Percentiles rank a stretch among this genome's conserved stretches.
Conservation (phyloP, 495 filamentous ascomycete species). For the Talaromyces adpressus region DNA sequence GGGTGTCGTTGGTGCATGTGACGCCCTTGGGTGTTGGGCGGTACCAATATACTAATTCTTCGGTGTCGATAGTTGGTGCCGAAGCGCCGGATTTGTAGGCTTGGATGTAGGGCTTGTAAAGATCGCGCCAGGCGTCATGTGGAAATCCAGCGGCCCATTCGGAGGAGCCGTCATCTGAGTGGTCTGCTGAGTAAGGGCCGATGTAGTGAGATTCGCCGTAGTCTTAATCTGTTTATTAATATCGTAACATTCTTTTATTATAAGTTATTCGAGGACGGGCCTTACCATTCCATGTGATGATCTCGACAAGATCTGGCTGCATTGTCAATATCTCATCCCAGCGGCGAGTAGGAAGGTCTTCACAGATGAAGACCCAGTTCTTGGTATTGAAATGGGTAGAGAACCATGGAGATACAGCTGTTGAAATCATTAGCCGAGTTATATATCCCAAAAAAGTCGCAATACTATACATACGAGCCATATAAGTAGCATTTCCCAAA, state of each 20-base stretch:
- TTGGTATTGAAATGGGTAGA: constrained; percentile 40
- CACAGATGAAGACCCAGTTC: constrained; percentile 49
- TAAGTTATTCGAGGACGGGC: neutral
- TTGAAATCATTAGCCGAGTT: neutral
- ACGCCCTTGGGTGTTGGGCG: constrained; percentile 32
- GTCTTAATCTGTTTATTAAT: constrained; percentile 19
- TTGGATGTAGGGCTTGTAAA: constrained; percentile 45
- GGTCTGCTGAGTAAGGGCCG: constrained; percentile 36
- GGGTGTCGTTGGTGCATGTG: constrained; percentile 40
- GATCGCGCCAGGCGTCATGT: constrained; percentile 31
- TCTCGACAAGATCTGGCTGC: constrained; percentile 46
- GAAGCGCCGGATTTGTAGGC: constrained; percentile 48
- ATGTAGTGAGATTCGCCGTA: constrained; percentile 54
- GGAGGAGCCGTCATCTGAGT: constrained; percentile 48
- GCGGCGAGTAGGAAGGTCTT: constrained; percentile 34
- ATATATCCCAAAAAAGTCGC: neutral
- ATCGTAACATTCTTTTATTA: neutral
- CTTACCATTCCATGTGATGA: constrained; percentile 53
- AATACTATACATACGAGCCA: constrained; percentile 24
- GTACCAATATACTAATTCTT: constrained; percentile 39
- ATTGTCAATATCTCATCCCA: constrained; percentile 47
- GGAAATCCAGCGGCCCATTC: constrained; percentile 54
- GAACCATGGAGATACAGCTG: constrained; percentile 32
- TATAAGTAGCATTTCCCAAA: constrained; percentile 16
- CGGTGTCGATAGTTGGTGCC: constrained; percentile 28